These are phyloP conservation scores for Anthostomella pinea DNA, from an alignment of 2,329 filamentous ascomycete genomes.

Conservation along the genomic window DNA sequence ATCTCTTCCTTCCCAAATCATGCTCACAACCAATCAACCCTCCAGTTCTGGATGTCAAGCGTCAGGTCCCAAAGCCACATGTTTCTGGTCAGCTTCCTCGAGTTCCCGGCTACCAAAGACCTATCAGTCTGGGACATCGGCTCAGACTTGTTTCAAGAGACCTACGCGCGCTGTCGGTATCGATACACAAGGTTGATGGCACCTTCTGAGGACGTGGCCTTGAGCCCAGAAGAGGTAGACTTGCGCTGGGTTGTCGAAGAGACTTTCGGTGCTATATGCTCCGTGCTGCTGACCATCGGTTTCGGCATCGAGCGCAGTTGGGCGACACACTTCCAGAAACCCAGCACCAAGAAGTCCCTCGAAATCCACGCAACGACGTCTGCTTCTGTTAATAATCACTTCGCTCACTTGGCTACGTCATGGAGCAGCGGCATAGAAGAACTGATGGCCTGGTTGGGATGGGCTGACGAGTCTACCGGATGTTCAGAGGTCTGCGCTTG, in stretches of 20 bases:
- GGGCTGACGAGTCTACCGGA: constrained; percentile 44
- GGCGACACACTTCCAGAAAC: constrained; percentile 16
- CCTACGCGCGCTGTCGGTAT: constrained; percentile 40
- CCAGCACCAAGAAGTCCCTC: constrained; percentile 1
- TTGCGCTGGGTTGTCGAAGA: constrained; percentile 40
- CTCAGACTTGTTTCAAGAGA: constrained; percentile 34
- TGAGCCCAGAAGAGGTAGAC: constrained; percentile 35
- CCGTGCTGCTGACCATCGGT: constrained; percentile 39
- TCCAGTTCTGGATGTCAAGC: constrained; percentile 27
- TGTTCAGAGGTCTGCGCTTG: constrained; percentile 40
- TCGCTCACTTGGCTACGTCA: constrained; percentile 3
- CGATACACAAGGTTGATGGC: constrained; percentile 39
- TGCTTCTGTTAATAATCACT: no score
- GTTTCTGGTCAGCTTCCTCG: constrained; percentile 43
- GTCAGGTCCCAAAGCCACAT: constrained; percentile 39
- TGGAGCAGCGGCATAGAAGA: constrained; percentile 39
- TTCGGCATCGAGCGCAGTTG: constrained; percentile 41
- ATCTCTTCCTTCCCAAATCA: constrained; percentile 19
- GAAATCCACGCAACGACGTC: no score
- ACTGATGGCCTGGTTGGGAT: constrained; percentile 49
- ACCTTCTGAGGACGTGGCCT: constrained; percentile 21
- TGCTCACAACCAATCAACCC: constrained; percentile 23
- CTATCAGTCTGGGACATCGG: constrained; percentile 30
- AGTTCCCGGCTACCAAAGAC: constrained; percentile 36
- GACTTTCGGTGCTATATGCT: constrained; percentile 39